Conservation (phyloP, 306 rosid genomes). For the Quercus cerris region DNA sequence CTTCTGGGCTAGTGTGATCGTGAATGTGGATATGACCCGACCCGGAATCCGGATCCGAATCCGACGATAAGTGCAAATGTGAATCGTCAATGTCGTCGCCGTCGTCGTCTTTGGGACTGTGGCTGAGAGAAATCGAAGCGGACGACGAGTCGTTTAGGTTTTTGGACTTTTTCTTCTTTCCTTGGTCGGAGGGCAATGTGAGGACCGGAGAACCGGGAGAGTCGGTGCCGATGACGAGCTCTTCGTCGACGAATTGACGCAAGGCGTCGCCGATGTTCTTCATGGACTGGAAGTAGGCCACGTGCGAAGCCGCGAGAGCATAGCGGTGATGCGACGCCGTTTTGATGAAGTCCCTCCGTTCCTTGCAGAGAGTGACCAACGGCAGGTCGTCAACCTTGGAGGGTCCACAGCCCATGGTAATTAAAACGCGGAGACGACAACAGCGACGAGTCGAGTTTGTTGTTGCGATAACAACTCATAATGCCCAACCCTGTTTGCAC, state of each 20-base stretch:
- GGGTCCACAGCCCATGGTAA: slow-evolving; percentile 83
- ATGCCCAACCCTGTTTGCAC: slow-evolving; percentile 40
- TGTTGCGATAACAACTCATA: slow-evolving; percentile 14
- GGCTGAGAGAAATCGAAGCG: slow-evolving; percentile 43
- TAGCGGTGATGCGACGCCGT: slow-evolving; percentile 80
- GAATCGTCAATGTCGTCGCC: slow-evolving; percentile 35
- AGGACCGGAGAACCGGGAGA: slow-evolving; percentile 70
- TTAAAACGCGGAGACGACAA: neutral
- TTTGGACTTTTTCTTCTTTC: slow-evolving; percentile 10
- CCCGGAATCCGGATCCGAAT: slow-evolving; percentile 50
- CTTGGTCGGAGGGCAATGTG: slow-evolving; percentile 73
- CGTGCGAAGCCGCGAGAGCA: slow-evolving; percentile 90
- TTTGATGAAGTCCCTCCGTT: slow-evolving; percentile 61
- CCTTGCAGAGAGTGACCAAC: slow-evolving; percentile 72
- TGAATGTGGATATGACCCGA: slow-evolving; percentile 56
- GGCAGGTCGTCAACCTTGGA: slow-evolving; percentile 88
- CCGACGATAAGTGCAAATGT: slow-evolving; percentile 67
- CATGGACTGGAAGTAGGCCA: slow-evolving; percentile 78
- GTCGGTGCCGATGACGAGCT: slow-evolving; percentile 46
- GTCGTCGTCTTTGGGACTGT: neutral
- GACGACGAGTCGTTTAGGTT: slow-evolving; percentile 35
- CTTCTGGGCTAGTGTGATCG: slow-evolving; percentile 46
- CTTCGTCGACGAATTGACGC: slow-evolving; percentile 74
- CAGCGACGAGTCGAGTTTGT: neutral
- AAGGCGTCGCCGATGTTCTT: slow-evolving; percentile 71